These are phyloP conservation scores for Nicotiana attenuata DNA, from an alignment of 257 asterid genomes.

Conservation along the genomic window DNA sequence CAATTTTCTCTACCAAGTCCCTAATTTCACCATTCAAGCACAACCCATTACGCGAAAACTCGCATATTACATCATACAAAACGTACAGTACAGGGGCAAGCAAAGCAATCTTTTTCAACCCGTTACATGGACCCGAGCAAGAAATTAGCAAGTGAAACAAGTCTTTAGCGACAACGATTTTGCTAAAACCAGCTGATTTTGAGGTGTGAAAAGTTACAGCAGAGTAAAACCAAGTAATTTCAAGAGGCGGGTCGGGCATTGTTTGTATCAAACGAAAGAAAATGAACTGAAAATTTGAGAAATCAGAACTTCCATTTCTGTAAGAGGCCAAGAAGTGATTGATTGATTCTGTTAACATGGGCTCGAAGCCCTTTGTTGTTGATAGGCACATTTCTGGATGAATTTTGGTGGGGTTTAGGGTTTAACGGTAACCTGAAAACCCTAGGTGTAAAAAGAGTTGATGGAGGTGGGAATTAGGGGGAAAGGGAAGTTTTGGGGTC, in stretches of 20 bases:
- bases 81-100: constrained; percentile 71
- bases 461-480: background rate
- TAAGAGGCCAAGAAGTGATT: constrained; percentile 53
- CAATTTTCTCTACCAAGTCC: constrained; percentile 47
- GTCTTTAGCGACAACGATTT: constrained; percentile 45
- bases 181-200: constrained; percentile 27
- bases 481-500: constrained; percentile 17
- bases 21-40: constrained; percentile 36
- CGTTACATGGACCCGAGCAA: constrained; percentile 48
- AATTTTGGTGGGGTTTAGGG: background rate
- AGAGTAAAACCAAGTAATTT: constrained; percentile 79
- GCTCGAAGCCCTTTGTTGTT: constrained; percentile 27
- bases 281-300: constrained; percentile 63
- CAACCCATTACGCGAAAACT: constrained; percentile 21
- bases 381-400: constrained; percentile 33
- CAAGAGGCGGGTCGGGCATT: constrained; percentile 88
- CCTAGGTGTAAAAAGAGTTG: constrained; percentile 9
- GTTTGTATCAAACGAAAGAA: constrained; percentile 71
- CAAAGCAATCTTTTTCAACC: constrained; percentile 51
- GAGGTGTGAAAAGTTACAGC: constrained; percentile 61
- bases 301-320: constrained; percentile 54
- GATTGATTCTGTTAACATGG: constrained; percentile 64
- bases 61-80: constrained; percentile 40
- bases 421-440: constrained; percentile 13
- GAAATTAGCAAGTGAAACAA: constrained; percentile 52